Conservation (phyloP, 371 early-diverging fungal genomes). For the Mycotypha africana region DNA sequence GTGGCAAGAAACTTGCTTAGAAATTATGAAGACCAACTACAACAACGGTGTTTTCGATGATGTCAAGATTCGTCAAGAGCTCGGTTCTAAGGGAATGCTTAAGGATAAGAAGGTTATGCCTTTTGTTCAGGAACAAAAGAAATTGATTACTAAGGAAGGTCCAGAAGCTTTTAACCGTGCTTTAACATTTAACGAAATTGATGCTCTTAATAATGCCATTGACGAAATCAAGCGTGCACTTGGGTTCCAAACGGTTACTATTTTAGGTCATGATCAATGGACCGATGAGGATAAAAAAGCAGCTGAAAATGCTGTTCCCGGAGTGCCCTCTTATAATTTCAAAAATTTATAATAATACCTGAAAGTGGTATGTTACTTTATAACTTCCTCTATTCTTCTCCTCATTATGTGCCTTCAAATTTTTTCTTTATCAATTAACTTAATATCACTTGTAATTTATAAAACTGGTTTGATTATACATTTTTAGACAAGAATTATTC, state of each 20-base stretch:
- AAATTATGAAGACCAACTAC: constrained; percentile 63
- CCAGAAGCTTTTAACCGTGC: constrained; percentile 75
- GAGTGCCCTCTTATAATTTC: constrained; percentile 57
- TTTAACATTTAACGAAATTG: constrained; percentile 74
- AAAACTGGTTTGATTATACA: no score
- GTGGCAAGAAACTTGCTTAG: constrained; percentile 87
- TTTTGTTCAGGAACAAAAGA: constrained; percentile 79
- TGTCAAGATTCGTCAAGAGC: constrained; percentile 62
- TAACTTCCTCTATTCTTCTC: no score
- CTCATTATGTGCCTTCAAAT: no score
- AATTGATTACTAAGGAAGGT: constrained; percentile 64
- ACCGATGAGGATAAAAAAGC: constrained; percentile 46
- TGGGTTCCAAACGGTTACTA: constrained; percentile 31
- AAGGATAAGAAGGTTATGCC: constrained; percentile 95
- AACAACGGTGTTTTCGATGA: constrained; percentile 65
- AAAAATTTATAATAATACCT: no score
- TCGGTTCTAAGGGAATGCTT: constrained; percentile 70
- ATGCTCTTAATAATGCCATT: constrained; percentile 50
- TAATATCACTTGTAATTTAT: no score
- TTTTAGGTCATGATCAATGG: constrained; percentile 46
- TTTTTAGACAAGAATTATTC: no score
- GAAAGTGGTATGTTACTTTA: no score
- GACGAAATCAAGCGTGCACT: constrained; percentile 50
- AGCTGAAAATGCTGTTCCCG: constrained; percentile 63
- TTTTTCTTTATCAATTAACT: no score